Base-by-base conservation (phyloP, 805 yeast species). In the Starmerella roubikii region DNA sequence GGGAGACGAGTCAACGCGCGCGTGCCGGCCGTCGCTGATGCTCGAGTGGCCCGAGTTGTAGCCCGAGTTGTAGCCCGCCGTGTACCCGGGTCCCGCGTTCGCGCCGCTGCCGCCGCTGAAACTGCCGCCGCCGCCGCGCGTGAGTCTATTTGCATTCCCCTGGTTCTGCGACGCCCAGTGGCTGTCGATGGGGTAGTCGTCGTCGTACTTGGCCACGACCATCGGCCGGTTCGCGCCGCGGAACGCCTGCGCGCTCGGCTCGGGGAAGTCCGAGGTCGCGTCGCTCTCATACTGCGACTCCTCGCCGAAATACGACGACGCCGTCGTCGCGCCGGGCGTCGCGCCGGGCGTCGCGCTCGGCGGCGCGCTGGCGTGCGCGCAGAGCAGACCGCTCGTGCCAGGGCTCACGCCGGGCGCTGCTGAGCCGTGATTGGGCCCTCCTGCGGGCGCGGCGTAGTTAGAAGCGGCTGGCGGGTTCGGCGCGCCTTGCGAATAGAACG, bases 1-100 rank as follows among this genome's bases (percentile, higher is more conserved):
- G 44, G 38, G 25, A 18, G 27, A 18, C 7, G 7, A 6, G 24
- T 20, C 33, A 16, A n/a, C n/a, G n/a, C n/a, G n/a, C n/a, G n/a
- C n/a, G n/a, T n/a, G 25, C 10, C 25, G 25, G 11, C 25, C 10
- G 25, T 11, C 25, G 25, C 25, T 8, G 25, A 23, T 23, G 25
- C 25, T 8, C 10, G 25, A 11, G 11, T 23, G 25, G 25, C 25
- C 25, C 25, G 25, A n/a, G n/a, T n/a, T n/a, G n/a, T n/a, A n/a
- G n/a, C n/a, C n/a, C n/a, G n/a, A n/a, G n/a, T n/a, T n/a, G n/a
- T n/a, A n/a, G n/a, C n/a, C n/a, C 12, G 26, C 11, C 11, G 11
- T 9, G 11, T 9, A 24, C 26, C 11, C 26, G 26, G 11, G 26
- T 24, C 26, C 11, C 26, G 9, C 11, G 26, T 24, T n/a, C n/a